Evolutionary conservation across 768 basidiomycete species (phyloP).

Genomic region (Lentinula boryana): DNA sequence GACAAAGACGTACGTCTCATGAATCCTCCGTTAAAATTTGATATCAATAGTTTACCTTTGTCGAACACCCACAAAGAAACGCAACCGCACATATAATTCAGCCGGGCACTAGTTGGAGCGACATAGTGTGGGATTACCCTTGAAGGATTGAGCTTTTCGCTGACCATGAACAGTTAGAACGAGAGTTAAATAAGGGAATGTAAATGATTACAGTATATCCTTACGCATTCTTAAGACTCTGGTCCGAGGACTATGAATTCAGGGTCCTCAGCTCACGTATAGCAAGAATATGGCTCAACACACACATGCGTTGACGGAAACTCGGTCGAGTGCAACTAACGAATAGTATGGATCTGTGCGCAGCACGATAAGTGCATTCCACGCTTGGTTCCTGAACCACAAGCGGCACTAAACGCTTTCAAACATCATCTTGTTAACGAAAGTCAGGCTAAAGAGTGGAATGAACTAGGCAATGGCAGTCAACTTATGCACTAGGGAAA

Average conservation of each 20-base stretch:
- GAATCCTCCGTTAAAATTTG: too few species aligned
- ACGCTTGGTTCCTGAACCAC: neutral
- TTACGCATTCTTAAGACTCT: neutral
- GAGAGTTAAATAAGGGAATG: neutral
- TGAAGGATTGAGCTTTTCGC: neutral
- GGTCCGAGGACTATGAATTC: neutral
- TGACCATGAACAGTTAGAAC: neutral
- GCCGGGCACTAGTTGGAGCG: neutral
- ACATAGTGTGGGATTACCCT: neutral
- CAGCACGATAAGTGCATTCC: too few species aligned
- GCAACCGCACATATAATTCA: neutral
- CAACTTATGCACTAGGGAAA: neutral
- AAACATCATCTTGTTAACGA: neutral
- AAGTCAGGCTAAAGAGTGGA: neutral
- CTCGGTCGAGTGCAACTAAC: too few species aligned
- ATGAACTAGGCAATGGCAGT: neutral
- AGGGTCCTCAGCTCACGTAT: neutral
- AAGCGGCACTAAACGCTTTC: neutral
- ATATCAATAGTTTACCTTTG: neutral
- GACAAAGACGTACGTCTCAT: neutral
- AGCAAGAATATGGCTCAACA: neutral
- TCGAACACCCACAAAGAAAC: neutral
- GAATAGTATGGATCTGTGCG: too few species aligned
- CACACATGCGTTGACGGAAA: neutral
- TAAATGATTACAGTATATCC: neutral